Conservation (phyloP, 345 rosid genomes). For the Eutrema yunnanense region DNA sequence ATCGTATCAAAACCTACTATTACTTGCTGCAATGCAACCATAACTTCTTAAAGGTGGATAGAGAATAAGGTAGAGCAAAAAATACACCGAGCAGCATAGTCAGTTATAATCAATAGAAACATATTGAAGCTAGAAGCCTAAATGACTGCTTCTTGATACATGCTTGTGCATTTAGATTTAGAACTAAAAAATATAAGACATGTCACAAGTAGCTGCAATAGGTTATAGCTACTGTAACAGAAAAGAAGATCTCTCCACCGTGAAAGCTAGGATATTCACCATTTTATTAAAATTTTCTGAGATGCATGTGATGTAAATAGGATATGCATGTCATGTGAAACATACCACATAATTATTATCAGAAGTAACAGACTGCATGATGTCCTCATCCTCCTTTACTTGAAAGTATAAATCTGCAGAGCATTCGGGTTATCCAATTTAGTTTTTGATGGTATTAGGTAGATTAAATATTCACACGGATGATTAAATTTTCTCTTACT, state of each 20-base stretch:
- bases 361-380: conserved; percentile 57
- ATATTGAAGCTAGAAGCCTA: neutral
- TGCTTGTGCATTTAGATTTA: neutral
- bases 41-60: conserved; percentile 9
- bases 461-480: neutral
- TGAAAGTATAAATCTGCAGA: conserved; percentile 76
- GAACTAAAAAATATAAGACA: neutral
- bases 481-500: conserved; percentile 34
- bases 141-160: neutral
- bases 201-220: neutral
- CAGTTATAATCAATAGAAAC: neutral
- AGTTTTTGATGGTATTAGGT: neutral
- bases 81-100: neutral
- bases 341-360: conserved; percentile 78
- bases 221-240: neutral
- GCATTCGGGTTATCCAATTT: conserved; percentile 13
- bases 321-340: conserved; percentile 5
- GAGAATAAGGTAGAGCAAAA: neutral
- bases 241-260: neutral
- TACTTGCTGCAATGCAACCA: conserved; percentile 65
- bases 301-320: neutral
- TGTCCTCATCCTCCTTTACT: conserved; percentile 79
- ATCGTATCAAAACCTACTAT: conserved; percentile 75
- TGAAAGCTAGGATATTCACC: neutral
- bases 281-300: neutral